These are phyloP conservation scores for Blastobotrys attinorum DNA, from an alignment of 805 yeast genomes.

Conservation along the genomic window DNA sequence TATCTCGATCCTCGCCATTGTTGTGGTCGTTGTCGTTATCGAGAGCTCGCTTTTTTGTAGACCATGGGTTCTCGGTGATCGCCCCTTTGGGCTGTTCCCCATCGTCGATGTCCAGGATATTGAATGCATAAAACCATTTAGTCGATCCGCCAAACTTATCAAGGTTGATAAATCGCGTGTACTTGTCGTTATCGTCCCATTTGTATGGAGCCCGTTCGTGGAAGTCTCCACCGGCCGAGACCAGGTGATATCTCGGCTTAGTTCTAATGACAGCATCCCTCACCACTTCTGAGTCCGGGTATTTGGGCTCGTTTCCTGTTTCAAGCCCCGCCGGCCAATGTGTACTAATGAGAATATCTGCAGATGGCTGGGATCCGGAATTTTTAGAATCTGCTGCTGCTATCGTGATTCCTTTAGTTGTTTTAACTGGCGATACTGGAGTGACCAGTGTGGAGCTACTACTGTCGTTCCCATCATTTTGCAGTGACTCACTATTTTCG, in stretches of 20 bases:
- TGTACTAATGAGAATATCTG: constrained; percentile 51
- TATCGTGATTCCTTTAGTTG: constrained; percentile 9
- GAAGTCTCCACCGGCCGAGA: constrained; percentile 39
- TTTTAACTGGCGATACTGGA: constrained; percentile 3
- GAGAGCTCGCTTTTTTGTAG: neutral
- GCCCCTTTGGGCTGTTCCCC: neutral
- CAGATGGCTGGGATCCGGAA: constrained; percentile 14
- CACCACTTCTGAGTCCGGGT: constrained; percentile 38
- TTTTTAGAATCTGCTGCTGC: neutral
- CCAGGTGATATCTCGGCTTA: constrained; percentile 66
- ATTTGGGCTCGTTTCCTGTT: constrained; percentile 27
- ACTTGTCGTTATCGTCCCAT: constrained; percentile 24
- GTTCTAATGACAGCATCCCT: constrained; percentile 38
- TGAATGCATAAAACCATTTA: constrained; percentile 75
- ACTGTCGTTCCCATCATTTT: no score
- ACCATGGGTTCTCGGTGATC: neutral
- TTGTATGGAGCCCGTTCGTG: constrained; percentile 55
- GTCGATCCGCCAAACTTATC: constrained; percentile 47
- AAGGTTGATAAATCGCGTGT: constrained; percentile 60
- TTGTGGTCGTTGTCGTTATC: neutral
- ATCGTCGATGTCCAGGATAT: constrained; percentile 19
- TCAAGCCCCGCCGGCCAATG: constrained; percentile 56
- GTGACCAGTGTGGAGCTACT: neutral
- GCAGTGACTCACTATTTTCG: neutral
- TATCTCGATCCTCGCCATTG: neutral